Conservation (phyloP, 805 yeast genomes). For the Jamesozyma spencerorum region DNA sequence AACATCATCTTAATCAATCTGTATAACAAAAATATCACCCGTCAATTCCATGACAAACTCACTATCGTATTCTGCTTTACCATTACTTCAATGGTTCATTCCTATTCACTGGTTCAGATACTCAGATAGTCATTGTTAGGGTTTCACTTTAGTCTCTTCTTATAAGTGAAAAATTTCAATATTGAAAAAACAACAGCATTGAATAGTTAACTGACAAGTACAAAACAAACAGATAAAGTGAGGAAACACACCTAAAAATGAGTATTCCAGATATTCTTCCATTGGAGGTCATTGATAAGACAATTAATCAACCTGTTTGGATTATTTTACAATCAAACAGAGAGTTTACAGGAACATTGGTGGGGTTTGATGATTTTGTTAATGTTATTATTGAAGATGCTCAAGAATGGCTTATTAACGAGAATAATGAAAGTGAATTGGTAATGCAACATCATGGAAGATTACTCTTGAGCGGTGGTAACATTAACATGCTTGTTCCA, state of each 20-base stretch:
- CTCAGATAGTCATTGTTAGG: no score
- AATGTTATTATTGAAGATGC: constrained; percentile 81
- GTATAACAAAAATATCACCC: no score
- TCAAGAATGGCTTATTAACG: constrained; percentile 19
- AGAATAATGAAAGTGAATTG: constrained; percentile 31
- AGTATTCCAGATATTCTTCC: constrained; percentile 40
- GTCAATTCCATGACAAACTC: no score
- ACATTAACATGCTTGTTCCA: constrained; percentile 59
- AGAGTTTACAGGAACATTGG: constrained; percentile 81
- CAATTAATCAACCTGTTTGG: constrained; percentile 72
- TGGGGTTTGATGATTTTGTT: constrained; percentile 93
- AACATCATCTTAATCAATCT: no score
- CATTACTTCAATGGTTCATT: no score
- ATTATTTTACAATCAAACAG: constrained; percentile 56
- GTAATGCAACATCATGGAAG: constrained; percentile 40
- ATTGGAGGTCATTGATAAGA: constrained; percentile 77
- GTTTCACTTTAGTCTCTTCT: no score
- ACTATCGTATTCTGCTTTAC: no score
- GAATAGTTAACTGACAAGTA: not conserved
- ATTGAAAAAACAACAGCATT: not conserved
- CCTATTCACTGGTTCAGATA: no score
- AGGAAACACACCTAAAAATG: constrained; percentile 6
- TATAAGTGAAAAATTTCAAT: no score
- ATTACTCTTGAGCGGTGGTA: constrained; percentile 64
- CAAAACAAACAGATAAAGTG: no score